Base-by-base conservation (phyloP, 306 rosid species). In the Myrica gale region DNA sequence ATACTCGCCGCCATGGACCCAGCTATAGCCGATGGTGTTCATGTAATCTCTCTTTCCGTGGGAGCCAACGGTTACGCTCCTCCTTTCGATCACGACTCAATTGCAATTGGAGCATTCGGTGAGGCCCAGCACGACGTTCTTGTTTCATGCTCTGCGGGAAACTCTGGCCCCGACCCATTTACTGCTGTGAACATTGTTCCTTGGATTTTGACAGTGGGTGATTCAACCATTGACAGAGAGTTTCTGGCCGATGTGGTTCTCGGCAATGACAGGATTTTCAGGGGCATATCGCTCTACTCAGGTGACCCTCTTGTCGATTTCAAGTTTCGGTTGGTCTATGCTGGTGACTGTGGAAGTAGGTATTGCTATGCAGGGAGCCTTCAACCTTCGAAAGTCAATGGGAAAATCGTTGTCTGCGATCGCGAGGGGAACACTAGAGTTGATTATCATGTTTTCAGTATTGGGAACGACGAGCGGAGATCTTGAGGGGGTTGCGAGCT, bases 1-100 rank as follows among this genome's bases (percentile, higher is more conserved):
- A 94, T 94, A 17, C 89, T 90, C 20, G 97, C 97, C 41, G 97
- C 98, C 21, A 88, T 95, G 93, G 96, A 95, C 78, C 90, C 89
- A 72, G 97, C 98, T 5, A 85, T 95, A 21, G 60, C 88, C 4
- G 96, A 95, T 61, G 98, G 96, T 0, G 96, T 92, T 16, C 86
- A 92, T 66, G 52, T 95, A 2, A 92, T 95, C 26, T 95, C 96
- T 0, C 93, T 95, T 32, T 95, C 98, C 1, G 97, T 95, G n/a
- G 97, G 98, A 5, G 72, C 97, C 3, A 32, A 4, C 0, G 91
- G 97, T 0, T 79, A 76, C 1, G 86, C 96, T 3, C 90, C 96
- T 0, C 80, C 79, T 0, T 95, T 89, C 23, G 78, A 71, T 39
- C 76, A 62, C 13, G 98, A 95, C 71, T 95, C 98, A 0, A 95